phyloP scores from a whole-genome alignment of 1,284 basidiomycete genomes.

The Trametes hirsuta region DNA sequence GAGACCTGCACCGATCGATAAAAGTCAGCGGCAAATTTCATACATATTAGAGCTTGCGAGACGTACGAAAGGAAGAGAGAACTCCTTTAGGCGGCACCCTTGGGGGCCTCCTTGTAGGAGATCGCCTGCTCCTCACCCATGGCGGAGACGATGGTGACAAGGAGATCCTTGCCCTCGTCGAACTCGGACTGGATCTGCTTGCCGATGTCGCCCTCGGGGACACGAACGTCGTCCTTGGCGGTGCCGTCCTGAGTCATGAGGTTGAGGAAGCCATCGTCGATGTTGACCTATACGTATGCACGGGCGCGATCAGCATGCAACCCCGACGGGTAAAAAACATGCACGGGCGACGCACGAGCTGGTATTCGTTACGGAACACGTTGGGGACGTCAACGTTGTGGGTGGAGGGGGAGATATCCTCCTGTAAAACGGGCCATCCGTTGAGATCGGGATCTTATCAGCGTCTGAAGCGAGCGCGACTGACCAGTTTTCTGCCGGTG shows the following conservation, averaged over 20 bases:
- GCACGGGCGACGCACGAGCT: constrained; percentile 65
- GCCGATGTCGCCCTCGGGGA: constrained; percentile 89
- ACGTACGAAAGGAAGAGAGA: constrained; percentile 4
- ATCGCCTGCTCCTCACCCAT: constrained; percentile 95
- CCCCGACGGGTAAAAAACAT: background rate
- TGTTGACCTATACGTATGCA: constrained; percentile 63
- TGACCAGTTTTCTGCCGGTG: constrained; percentile 89
- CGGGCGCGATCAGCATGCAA: background rate
- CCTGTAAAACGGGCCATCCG: constrained; percentile 50
- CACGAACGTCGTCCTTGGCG: constrained; percentile 94
- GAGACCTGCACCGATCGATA: background rate
- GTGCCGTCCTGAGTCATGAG: constrained; percentile 86
- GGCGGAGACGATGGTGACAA: constrained; percentile 89
- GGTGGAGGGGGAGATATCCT: constrained; percentile 98
- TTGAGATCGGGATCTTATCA: constrained; percentile 11
- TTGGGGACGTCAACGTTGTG: constrained; percentile 99
- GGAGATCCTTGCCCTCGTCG: constrained; percentile 86
- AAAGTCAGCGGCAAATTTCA: background rate
- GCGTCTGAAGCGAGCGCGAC: constrained; percentile 28
- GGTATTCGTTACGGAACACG: constrained; percentile 90
- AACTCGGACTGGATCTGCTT: constrained; percentile 75
- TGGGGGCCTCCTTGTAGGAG: constrained; percentile 84
- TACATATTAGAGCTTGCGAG: background rate
- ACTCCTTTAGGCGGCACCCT: constrained; percentile 41
- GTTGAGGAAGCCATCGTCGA: constrained; percentile 93